Base-by-base conservation (phyloP, 192 early-diverging fungal genomes). In the Backusella morwellensis region DNA sequence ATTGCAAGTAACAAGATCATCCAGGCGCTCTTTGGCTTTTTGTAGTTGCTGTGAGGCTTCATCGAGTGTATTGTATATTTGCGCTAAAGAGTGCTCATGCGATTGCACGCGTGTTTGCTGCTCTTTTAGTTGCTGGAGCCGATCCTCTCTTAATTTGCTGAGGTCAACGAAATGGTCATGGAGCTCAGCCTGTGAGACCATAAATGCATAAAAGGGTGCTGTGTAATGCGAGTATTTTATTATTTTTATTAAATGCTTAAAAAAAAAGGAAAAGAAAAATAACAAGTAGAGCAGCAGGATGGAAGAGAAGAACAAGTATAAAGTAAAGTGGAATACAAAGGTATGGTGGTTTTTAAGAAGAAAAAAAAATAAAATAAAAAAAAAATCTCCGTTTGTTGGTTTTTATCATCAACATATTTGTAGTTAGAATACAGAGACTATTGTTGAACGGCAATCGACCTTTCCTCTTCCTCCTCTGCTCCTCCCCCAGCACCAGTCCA, bases 121-220 rank as follows among this genome's bases (percentile, higher is more conserved):
- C 9, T 70, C 35, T 36, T 70, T 35, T 8, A 70, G 38, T 70
- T 23, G 68, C 8, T 70, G 6, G 6, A 70, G n/a, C 41, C 68
- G 19, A 21, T 70, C 68, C 38, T 70, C 35, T 70, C 68, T 70
- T 23, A 70, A 41, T n/a, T 70, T 70, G 35, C 68, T 70, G 35
- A 70, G 38, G 19, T 70, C 36, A 12, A 70, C 1, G 21, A 41
- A 70, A 70, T 41, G 68, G n/a, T 70, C 38, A 70, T 70, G 38
- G 21, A 70, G 21, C 38, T 40, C 35, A 38, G 68, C 56, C 23
- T 63, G 56, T 63, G 56, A 63, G 38, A 40, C n/a, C 68, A 36
- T 70, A 12, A 26, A 38, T 23, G n/a, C 35, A 36, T 38, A 38
- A 68, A 68, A 38, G 19, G n/a, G n/a, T 35, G 35, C 1, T 29